Base-by-base conservation (phyloP, 306 rosid genomes). In the Arachis stenosperma region DNA sequence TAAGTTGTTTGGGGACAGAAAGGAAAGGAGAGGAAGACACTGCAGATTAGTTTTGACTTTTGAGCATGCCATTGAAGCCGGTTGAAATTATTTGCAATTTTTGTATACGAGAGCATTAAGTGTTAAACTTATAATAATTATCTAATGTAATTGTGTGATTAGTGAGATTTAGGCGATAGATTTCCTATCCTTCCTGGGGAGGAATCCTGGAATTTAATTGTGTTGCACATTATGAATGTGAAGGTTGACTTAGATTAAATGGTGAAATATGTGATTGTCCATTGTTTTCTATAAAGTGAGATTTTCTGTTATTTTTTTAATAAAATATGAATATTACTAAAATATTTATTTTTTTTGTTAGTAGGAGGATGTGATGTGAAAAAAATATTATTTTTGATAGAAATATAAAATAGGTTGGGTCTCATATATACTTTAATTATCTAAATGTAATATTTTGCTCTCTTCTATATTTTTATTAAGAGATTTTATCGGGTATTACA, bases 171-270 rank as follows among this genome's bases (percentile, higher is more conserved):
- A 46, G 9, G 61, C 64, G 62, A 56, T 44, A 44, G 55, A 15
- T 77, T 30, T 44, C 42, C 46, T 44, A 29, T 48, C 14, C 59
- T 55, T 78, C 69, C 58, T 55, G 61, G 67, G 57, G 37, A 7
- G 27, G 27, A 15, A 55, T 29, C 48, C 36, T 5, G 27, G 65
- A 53, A 52, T 47, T 42, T 42, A 52, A 8, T 29, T 54, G 12
- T 55, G 37, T 44, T 65, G 12, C 5, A 55, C 15, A 9, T 71
- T 56, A 36, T 39, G 53, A n/a, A 29, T 70, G 50, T 9, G 52
- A 47, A 47, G 14, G 52, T 9, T 47, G 9, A 5, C 52, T 47
- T 9, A 47, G 27, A 22, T 22, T 22, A 22, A 4, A 11, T 47
- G 13, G 52, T 47, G 52, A 47, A 47, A 47, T 47, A 47, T 1